phyloP scores from a whole-genome alignment of 192 early-diverging fungal genomes.

The Linnemannia exigua region DNA sequence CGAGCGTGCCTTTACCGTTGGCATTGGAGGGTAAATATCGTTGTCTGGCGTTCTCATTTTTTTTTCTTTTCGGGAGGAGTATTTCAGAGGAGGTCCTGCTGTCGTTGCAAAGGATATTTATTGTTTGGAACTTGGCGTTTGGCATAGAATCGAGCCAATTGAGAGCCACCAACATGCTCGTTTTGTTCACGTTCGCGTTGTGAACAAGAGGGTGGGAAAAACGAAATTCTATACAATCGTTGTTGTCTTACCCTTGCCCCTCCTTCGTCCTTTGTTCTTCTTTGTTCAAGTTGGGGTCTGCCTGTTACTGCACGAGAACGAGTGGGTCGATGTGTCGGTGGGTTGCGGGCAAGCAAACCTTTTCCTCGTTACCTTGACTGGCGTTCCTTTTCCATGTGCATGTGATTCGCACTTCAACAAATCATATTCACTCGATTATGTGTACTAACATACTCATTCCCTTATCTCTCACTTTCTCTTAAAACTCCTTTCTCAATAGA shows the following conservation, averaged over 20 bases:
- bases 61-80: background rate
- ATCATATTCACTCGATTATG: background rate
- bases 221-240: too few relatives aligned
- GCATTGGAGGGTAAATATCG: constrained; percentile 93
- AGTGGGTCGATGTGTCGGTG: too few relatives aligned
- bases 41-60: constrained; percentile 27
- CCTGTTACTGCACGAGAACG: too few relatives aligned
- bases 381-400: constrained; percentile 4
- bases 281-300: too few relatives aligned
- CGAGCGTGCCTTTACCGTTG: constrained; percentile 95
- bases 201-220: too few relatives aligned
- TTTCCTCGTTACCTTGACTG: background rate
- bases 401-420: background rate
- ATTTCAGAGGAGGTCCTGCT: background rate
- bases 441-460: background rate
- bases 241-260: too few relatives aligned
- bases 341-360: background rate
- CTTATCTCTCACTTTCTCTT: constrained; percentile 13
- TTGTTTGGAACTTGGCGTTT: background rate
- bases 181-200: too few relatives aligned
- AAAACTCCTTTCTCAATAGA: constrained; percentile 51
- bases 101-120: background rate
- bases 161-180: background rate
- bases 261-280: too few relatives aligned
- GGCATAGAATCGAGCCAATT: constrained; percentile 3